These are phyloP conservation scores for Boletellus ananas DNA, from an alignment of 768 basidiomycete species.

Conservation along the genomic window DNA sequence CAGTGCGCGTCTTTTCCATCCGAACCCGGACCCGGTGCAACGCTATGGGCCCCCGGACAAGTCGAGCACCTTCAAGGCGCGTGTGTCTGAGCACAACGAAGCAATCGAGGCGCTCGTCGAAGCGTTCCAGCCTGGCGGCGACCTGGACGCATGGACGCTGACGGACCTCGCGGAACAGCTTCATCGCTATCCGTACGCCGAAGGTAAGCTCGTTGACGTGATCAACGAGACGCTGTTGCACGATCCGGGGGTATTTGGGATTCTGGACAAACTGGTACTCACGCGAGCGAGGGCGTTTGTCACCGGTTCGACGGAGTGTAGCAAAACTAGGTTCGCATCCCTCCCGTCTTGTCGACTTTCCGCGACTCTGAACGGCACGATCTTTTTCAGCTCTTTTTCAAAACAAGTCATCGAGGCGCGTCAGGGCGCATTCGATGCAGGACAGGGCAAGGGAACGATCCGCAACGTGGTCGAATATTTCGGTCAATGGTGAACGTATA, in stretches of 20 bases:
- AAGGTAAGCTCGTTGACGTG: slow-evolving; percentile 10
- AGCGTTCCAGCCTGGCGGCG: slow-evolving; percentile 42
- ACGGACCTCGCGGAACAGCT: slow-evolving; percentile 42
- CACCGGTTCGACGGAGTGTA: slow-evolving; percentile 45
- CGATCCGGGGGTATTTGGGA: slow-evolving; percentile 51
- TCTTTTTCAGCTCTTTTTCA: slow-evolving; percentile 44
- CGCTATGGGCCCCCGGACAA: slow-evolving; percentile 17
- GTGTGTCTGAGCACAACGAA: slow-evolving; percentile 41
- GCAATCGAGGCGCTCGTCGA: slow-evolving; percentile 42
- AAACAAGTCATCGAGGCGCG: slow-evolving; percentile 48
- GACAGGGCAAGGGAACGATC: slow-evolving; percentile 13
- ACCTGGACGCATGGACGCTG: slow-evolving; percentile 38
- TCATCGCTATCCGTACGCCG: slow-evolving; percentile 20
- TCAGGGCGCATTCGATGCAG: slow-evolving; percentile 18
- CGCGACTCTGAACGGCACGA: neutral
- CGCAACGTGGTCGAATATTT: slow-evolving; percentile 46
- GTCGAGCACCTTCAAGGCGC: slow-evolving; percentile 46
- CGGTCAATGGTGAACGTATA: slow-evolving; percentile 25
- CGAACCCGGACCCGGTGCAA: neutral
- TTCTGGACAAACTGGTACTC: slow-evolving; percentile 56
- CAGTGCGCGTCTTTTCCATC: no score
- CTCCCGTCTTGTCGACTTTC: no score
- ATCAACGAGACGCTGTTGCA: slow-evolving; percentile 33
- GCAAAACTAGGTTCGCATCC: slow-evolving; percentile 41
- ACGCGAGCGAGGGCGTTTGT: slow-evolving; percentile 48